phyloP scores from a whole-genome alignment of 768 basidiomycete genomes.

The Cystofilobasidium macerans region DNA sequence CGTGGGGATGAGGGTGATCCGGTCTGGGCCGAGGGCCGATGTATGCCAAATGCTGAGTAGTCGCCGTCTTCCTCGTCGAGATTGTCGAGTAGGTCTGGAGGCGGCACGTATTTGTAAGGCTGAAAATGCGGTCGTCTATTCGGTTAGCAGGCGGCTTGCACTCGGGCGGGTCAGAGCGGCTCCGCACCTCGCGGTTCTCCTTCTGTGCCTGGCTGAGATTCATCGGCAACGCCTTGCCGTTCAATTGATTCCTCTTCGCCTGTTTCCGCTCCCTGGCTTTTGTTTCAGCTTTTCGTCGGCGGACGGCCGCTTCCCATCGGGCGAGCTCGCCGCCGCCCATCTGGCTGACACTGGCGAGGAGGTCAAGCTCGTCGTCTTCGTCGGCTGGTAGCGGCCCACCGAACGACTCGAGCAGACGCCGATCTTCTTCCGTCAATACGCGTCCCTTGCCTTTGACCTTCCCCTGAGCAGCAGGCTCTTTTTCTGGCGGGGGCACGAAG shows the following conservation, averaged over 20 bases:
- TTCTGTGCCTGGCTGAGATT: too few species aligned
- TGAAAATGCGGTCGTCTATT: background rate
- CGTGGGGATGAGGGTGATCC: background rate
- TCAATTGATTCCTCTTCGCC: background rate
- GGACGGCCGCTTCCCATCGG: background rate
- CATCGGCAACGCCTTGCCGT: background rate
- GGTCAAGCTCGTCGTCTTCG: background rate
- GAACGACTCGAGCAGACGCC: too few species aligned
- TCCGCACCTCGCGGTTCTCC: too few species aligned
- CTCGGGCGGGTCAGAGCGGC: too few species aligned
- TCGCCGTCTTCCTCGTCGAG: background rate
- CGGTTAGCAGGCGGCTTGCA: background rate
- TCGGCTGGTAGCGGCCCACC: background rate
- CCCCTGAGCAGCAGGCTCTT: background rate
- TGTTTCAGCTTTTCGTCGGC: background rate
- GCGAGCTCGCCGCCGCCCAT: background rate
- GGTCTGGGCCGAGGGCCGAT: background rate
- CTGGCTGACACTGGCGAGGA: background rate
- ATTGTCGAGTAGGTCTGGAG: background rate
- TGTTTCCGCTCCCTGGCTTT: background rate
- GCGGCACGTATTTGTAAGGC: background rate
- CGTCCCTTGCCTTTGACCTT: too few species aligned
- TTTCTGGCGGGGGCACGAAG: background rate
- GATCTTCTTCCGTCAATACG: too few species aligned
- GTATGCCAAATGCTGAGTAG: conserved; percentile 1